phyloP scores from a whole-genome alignment of 768 basidiomycete genomes.

The Coprinopsis marcescibilis region DNA sequence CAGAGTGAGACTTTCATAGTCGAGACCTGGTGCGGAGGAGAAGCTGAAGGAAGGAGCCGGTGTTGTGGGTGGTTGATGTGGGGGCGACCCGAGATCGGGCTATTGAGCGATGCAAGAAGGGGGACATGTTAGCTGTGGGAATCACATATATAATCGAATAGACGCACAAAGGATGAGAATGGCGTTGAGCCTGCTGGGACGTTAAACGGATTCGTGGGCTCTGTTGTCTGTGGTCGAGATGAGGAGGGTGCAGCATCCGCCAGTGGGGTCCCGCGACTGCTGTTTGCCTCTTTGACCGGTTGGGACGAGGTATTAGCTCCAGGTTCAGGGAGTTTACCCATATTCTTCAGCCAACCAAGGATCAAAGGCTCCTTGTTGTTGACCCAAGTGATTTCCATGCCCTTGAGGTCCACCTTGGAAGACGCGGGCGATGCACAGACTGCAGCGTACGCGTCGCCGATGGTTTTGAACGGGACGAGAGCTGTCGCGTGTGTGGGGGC shows the following conservation, averaged over 20 bases:
- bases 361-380: conserved; percentile 70
- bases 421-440: conserved; percentile 40
- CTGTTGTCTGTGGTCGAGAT: too few relatives aligned
- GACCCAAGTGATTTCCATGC: conserved; percentile 70
- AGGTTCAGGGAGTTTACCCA: conserved; percentile 50
- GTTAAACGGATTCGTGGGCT: conserved; percentile 9
- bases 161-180: conserved; percentile 62
- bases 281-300: not conserved
- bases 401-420: conserved; percentile 41
- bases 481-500: conserved; percentile 68
- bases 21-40: conserved; percentile 37
- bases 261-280: too few relatives aligned
- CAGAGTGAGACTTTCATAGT: conserved; percentile 76
- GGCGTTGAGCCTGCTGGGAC: conserved; percentile 25
- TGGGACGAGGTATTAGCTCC: conserved; percentile 3
- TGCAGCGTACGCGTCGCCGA: conserved; percentile 71
- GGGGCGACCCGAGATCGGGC: conserved; percentile 13
- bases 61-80: conserved; percentile 13
- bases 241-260: too few relatives aligned
- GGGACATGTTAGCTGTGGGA: too few relatives aligned
- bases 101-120: too few relatives aligned
- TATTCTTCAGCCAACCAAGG: conserved; percentile 65
- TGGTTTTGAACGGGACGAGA: conserved; percentile 69
- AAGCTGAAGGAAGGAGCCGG: conserved; percentile 12
- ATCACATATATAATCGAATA: too few relatives aligned